Base-by-base conservation (phyloP, 345 rosid species). In the Adansonia digitata region DNA sequence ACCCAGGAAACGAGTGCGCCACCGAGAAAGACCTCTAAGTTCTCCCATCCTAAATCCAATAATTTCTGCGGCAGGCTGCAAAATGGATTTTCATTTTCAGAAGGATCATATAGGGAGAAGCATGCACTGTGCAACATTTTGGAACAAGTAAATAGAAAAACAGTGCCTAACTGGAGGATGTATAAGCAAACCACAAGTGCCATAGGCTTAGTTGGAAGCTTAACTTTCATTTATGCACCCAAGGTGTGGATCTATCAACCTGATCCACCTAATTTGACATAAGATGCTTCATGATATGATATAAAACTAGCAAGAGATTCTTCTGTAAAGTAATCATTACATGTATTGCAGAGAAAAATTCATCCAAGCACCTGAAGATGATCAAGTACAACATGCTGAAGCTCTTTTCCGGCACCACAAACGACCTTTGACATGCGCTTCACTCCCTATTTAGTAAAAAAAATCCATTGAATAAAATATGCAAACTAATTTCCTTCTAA, bases 41-140 rank as follows among this genome's bases (percentile, higher is more conserved):
- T 94, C 98, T 82, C 95, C 97, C 91, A 94, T 85, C 84, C 97
- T 88, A 77, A 94, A 94, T 77, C 87, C 94, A 75, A 94, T 91
- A 59, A 90, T 90, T 82, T 94, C 98, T 85, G 93, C 97, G 71
- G 97, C 90, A 80, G 98, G 98, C 98, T 88, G 86, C 69, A 82
- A 82, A 85, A 84, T 72, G 80, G 79, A 81, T 57, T 77, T 37
- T 67, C 53, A 77, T 77, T 82, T 74, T 87, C 78, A 86, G 85
- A 73, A 61, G 69, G 71, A 66, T 60, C 52, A 77, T 37, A 71
- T 45, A 49, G 76, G 70, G 63, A 42, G 14, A 74, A 73, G 65
- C 61, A 74, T 14, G 51, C 22, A 45, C 31, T 2, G 6, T 1
- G 39, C 55, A 67, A 69, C 65, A 75, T 11, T 49, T 63, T 49